Evolutionary conservation across 2,329 filamentous ascomycete genomes (phyloP).

Genomic region (Colletotrichum chrysophilum): DNA sequence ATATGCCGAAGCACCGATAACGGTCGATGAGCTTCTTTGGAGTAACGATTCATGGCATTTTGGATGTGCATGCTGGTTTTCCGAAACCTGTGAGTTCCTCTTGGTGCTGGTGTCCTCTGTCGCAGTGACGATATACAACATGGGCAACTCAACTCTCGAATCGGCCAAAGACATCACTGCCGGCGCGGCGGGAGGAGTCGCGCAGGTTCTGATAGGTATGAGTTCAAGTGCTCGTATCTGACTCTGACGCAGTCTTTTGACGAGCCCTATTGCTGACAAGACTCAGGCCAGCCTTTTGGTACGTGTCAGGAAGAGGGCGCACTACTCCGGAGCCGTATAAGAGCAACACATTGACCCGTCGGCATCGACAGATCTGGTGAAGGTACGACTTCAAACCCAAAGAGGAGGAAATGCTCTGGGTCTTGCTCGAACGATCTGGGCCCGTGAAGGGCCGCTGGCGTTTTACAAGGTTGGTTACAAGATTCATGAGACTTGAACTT

Average conservation of each 20-base stretch:
- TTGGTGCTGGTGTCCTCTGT: not conserved
- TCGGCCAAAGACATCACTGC: not conserved
- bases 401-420: not conserved
- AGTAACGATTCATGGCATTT: not conserved
- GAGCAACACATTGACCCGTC: not conserved
- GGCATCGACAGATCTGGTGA: not conserved
- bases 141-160: not conserved
- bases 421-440: not conserved
- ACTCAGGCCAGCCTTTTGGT: not conserved
- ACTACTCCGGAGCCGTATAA: not conserved
- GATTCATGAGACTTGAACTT: not conserved
- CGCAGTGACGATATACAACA: not conserved
- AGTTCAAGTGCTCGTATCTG: not conserved
- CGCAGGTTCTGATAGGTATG: not conserved
- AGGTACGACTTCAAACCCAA: not conserved
- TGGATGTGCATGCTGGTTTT: not conserved
- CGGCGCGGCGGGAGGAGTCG: not conserved
- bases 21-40: not conserved
- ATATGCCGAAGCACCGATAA: not conserved
- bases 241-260: fast-evolving
- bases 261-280: not conserved
- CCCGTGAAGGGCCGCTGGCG: not conserved
- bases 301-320: not conserved
- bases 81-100: not conserved
- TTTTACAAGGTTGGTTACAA: not conserved